Evolutionary conservation across 345 rosid genomes (phyloP), one percentile per base, ranked within the genome.

Genomic region (Dipteronia sinensis): DNA sequence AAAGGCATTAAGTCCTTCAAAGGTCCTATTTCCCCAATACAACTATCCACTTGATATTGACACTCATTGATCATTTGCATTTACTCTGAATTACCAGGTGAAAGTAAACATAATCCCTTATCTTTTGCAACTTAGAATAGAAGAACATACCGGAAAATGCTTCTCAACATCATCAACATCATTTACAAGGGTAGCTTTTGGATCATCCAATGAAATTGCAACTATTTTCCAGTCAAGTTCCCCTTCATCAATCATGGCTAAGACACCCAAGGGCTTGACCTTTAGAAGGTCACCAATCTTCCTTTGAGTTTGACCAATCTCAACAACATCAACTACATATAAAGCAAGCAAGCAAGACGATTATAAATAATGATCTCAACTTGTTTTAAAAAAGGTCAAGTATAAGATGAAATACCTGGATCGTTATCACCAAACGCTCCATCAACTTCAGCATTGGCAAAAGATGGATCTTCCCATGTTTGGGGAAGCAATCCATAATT

Each of bases 211-310:
- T 40, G 99, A 92, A 80, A 94, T 90, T 38, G 93, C 93, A 77
- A 97, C 94, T 68, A 97, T 90, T 85, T 97, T 97, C 99, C 98
- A 97, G 87, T 94, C 98, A 71, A 97, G 92, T 79, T 97, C 98
- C 71, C 99, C 99, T 81, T 97, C 99, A 80, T 97, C 99, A 82
- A 93, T 88, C 99, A 97, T 97, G 66, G 98, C 98, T 71, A 94
- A 79, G 63, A 93, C 97, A 82, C 87, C 98, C 85, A 94, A 69
- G 31, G 99, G 99, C 85, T 94, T 96, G 82, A 94, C 86, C 80
- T 82, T 89, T 1, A 96, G 85, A 80, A 96, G 76, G 73, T 94
- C 94, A 20, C 98, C 98, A 73, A 89, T 88, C 86, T 90, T 85
- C 83, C 90, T 79, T 67, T 70, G 87, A 6, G 80, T 81, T 67